A percentile compares a stretch with the other conserved stretches of the same genome.
Conservation (phyloP, 2,329 filamentous ascomycete species). For the Colletotrichum musae region DNA sequence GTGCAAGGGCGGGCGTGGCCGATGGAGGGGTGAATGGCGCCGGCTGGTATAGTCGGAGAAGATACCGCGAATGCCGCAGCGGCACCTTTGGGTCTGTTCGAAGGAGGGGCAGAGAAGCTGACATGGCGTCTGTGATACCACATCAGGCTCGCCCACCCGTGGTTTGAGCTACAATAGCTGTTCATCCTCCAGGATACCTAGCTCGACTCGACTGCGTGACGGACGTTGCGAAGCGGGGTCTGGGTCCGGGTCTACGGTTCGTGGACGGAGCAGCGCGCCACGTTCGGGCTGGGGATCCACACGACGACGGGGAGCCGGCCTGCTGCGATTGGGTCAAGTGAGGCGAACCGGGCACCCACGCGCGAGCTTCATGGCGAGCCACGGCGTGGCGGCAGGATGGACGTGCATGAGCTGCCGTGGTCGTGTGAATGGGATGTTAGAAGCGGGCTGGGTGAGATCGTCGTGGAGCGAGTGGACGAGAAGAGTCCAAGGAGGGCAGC, state of each 20-base stretch:
- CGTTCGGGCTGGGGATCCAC: constrained; percentile 31
- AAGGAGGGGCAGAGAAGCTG: constrained; percentile 21
- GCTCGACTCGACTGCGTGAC: constrained; percentile 3
- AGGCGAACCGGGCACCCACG: constrained; percentile 12
- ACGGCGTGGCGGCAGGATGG: constrained; percentile 34
- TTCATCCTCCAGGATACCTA: neutral
- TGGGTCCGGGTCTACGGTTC: constrained; percentile 25
- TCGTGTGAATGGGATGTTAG: constrained; percentile 36
- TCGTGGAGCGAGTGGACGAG: constrained; percentile 35
- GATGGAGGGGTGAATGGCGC: neutral
- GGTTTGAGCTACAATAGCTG: constrained; percentile 26
- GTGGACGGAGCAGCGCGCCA: constrained; percentile 20
- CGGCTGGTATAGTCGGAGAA: constrained; percentile 16
- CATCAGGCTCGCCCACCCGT: constrained; percentile 30
- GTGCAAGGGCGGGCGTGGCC: constrained; percentile 19
- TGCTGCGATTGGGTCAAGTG: constrained; percentile 32
- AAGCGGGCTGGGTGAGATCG: constrained; percentile 26
- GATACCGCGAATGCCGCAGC: constrained; percentile 32
- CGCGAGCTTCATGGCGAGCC: constrained; percentile 14
- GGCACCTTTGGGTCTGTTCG: neutral
- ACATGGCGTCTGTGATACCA: constrained; percentile 33
- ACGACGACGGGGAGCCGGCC: constrained; percentile 11
- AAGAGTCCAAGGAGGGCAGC: constrained; percentile 19
- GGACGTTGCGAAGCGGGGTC: constrained; percentile 29
- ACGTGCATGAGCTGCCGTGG: constrained; percentile 33